Evolutionary conservation across 192 early-diverging fungal species (phyloP).

Genomic region (Ambispora gerdemannii): DNA sequence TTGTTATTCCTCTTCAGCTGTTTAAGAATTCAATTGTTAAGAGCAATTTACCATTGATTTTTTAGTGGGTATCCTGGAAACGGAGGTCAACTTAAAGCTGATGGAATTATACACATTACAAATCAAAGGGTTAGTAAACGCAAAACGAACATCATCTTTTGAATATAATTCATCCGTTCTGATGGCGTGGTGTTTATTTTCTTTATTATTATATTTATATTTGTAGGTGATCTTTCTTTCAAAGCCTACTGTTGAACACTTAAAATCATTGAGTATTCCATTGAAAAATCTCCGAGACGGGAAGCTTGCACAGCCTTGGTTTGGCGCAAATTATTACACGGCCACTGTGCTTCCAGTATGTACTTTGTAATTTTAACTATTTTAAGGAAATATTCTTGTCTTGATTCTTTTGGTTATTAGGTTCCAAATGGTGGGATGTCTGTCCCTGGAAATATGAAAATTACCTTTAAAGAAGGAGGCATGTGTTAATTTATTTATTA

Average conservation of each 20-base stretch:
- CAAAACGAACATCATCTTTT: neutral
- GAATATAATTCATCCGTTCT: neutral
- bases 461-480: conserved; percentile 55
- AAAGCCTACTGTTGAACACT: neutral
- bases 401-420: conserved; percentile 9
- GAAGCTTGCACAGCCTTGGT: conserved; percentile 53
- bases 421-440: conserved; percentile 49
- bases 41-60: neutral
- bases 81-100: neutral
- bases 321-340: conserved; percentile 50
- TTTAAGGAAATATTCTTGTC: neutral
- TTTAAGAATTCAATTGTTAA: neutral
- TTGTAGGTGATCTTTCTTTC: conserved; percentile 36
- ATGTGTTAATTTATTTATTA: neutral
- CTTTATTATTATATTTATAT: neutral
- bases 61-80: conserved; percentile 29
- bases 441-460: conserved; percentile 39
- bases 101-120: conserved; percentile 32
- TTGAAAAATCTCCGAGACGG: conserved; percentile 40
- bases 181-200: neutral
- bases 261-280: conserved; percentile 38
- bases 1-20: neutral
- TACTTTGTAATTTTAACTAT: neutral
- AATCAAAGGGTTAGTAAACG: conserved; percentile 21
- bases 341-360: conserved; percentile 42